phyloP scores from a whole-genome alignment of 2,329 filamentous ascomycete species.

The Aplosporella prunicola region DNA sequence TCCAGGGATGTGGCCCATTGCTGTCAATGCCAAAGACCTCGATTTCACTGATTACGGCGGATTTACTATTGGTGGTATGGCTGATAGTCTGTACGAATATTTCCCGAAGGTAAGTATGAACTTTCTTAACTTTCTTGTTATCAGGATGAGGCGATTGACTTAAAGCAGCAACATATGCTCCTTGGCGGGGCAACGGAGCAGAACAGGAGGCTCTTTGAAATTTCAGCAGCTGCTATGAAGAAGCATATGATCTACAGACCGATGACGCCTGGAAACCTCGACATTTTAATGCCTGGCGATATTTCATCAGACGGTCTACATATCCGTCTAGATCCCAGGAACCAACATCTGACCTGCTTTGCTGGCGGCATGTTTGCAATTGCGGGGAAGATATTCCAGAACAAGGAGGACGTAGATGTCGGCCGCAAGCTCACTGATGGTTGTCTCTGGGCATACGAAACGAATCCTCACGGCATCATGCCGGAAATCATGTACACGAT shows the following conservation, averaged over 20 bases:
- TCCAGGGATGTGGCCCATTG: constrained; percentile 32
- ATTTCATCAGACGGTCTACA: constrained; percentile 19
- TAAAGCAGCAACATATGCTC: constrained; percentile 27
- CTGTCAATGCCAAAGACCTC: constrained; percentile 17
- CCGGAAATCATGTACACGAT: constrained; percentile 48
- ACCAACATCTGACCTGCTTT: constrained; percentile 46
- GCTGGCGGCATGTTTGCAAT: constrained; percentile 54
- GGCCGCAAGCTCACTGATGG: constrained; percentile 49
- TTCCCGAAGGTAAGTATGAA: constrained; percentile 34
- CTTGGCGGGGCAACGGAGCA: constrained; percentile 34
- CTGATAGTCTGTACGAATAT: constrained; percentile 43
- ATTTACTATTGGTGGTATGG: constrained; percentile 28
- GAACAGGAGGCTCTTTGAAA: constrained; percentile 49
- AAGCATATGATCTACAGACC: constrained; percentile 42
- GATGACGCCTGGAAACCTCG: constrained; percentile 25
- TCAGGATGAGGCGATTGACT: no score
- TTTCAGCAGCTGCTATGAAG: constrained; percentile 33
- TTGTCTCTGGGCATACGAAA: constrained; percentile 53
- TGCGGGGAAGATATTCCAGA: constrained; percentile 47
- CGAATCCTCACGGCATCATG: constrained; percentile 50
- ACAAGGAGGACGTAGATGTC: constrained; percentile 44
- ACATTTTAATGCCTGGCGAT: constrained; percentile 23
- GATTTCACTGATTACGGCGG: constrained; percentile 7
- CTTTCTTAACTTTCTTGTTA: background rate
- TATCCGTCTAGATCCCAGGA: background rate